Percentiles rank a stretch among this genome's conserved stretches.
phyloP scores from a whole-genome alignment of 805 yeast species.

The Ogataea naganishii region DNA sequence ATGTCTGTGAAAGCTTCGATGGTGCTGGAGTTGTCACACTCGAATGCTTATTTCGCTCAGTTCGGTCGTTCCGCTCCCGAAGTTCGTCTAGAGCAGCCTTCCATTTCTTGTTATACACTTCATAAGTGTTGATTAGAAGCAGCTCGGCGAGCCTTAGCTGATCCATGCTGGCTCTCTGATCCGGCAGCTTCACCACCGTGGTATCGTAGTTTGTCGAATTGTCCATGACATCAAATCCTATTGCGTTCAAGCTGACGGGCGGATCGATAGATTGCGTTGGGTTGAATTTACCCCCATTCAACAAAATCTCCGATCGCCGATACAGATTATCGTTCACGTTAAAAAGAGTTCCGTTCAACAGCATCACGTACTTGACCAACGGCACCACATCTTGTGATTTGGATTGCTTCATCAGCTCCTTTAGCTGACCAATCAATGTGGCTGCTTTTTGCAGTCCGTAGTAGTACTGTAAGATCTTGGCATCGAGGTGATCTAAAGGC shows the following conservation, averaged over 20 bases:
- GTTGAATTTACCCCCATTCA: constrained; percentile 32
- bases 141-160: constrained; percentile 18
- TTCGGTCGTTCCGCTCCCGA: too few species aligned
- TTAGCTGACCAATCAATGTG: constrained; percentile 25
- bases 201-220: constrained; percentile 23
- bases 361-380: constrained; percentile 23
- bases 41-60: too few species aligned
- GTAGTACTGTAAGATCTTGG: constrained; percentile 49
- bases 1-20: too few species aligned
- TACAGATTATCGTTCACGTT: constrained; percentile 30
- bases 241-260: constrained; percentile 26
- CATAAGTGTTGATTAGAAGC: constrained; percentile 19
- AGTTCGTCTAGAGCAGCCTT: constrained; percentile 16
- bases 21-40: too few species aligned
- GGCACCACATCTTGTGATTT: constrained; percentile 21
- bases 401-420: constrained; percentile 11
- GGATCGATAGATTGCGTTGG: constrained; percentile 31
- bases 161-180: constrained; percentile 17
- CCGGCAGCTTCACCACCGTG: constrained; percentile 21
- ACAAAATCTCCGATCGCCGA: constrained; percentile 28
- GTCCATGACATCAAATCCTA: constrained; percentile 26
- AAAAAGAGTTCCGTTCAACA: constrained; percentile 31
- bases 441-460: constrained; percentile 42
- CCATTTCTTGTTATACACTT: constrained; percentile 17
- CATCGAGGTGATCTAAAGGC: constrained; percentile 40